phyloP scores from a whole-genome alignment of 495 filamentous ascomycete genomes.

The Amphirosellinia nigrospora region DNA sequence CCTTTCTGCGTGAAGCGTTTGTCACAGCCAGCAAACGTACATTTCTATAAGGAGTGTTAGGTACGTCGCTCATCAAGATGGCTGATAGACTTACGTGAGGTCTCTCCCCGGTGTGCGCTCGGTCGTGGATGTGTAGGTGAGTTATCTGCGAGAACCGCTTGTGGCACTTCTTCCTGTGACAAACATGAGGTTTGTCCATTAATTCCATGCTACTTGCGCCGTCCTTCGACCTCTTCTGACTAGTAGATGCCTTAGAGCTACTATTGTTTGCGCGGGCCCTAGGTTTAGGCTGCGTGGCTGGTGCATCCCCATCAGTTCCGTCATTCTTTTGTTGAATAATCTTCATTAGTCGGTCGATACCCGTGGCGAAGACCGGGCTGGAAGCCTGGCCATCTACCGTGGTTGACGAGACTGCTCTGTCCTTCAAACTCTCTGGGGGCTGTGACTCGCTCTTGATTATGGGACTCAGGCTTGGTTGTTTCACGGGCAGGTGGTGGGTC shows the following conservation, averaged over 20 bases:
- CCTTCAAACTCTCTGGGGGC: conserved; percentile 16
- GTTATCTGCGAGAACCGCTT: conserved; percentile 93
- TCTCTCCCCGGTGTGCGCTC: conserved; percentile 88
- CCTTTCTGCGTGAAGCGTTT: conserved; percentile 86
- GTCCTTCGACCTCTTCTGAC: conserved; percentile 18
- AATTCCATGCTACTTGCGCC: conserved; percentile 34
- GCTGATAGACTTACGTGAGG: conserved; percentile 71
- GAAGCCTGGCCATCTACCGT: conserved; percentile 31
- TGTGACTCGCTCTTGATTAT: conserved; percentile 49
- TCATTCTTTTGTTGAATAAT: conserved; percentile 76
- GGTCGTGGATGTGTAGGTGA: conserved; percentile 87
- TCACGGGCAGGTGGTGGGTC: conserved; percentile 22
- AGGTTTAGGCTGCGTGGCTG: conserved; percentile 25
- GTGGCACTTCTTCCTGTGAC: conserved; percentile 74
- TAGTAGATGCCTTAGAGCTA: not conserved
- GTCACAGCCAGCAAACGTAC: conserved; percentile 75
- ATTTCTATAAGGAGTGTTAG: conserved; percentile 57
- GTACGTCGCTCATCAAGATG: not conserved
- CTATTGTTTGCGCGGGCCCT: not conserved
- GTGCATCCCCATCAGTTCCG: conserved; percentile 8
- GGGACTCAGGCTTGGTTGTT: conserved; percentile 39
- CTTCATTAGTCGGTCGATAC: conserved; percentile 91
- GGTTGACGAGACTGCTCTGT: conserved; percentile 38
- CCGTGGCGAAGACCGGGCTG: conserved; percentile 72
- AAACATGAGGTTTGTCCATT: conserved; percentile 72